Evolutionary conservation across 805 yeast genomes (phyloP).

Genomic region (Schwanniomyces pseudopolymorphus): DNA sequence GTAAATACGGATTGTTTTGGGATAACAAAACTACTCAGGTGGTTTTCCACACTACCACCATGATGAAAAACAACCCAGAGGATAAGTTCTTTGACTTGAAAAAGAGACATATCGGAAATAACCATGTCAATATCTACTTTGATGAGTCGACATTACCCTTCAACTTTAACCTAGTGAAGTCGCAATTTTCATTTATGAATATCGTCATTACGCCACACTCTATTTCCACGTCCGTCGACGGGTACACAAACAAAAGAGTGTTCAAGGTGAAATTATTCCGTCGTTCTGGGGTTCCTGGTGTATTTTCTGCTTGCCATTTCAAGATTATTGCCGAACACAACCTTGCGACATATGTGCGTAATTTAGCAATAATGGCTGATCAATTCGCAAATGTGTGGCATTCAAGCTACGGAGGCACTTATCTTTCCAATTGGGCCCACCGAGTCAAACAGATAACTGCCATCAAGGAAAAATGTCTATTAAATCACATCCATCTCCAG

Average conservation of each 20-base stretch:
- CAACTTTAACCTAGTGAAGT: slow-evolving; percentile 65
- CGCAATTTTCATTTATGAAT: slow-evolving; percentile 82
- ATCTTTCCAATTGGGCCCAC: slow-evolving; percentile 65
- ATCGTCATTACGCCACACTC: slow-evolving; percentile 72
- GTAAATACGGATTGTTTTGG: slow-evolving; percentile 74
- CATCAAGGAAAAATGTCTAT: slow-evolving; percentile 26
- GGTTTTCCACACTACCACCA: slow-evolving; percentile 74
- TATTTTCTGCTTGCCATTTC: slow-evolving; percentile 73
- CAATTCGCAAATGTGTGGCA: slow-evolving; percentile 80
- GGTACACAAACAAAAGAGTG: slow-evolving; percentile 19
- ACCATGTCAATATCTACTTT: slow-evolving; percentile 76
- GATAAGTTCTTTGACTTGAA: slow-evolving; percentile 53
- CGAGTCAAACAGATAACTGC: slow-evolving; percentile 55
- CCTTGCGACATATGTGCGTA: slow-evolving; percentile 64
- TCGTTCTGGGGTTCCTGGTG: slow-evolving; percentile 70
- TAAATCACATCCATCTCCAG: slow-evolving; percentile 23
- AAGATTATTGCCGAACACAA: slow-evolving; percentile 63
- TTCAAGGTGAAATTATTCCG: slow-evolving; percentile 66
- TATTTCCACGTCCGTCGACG: slow-evolving; percentile 3
- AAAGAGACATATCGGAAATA: slow-evolving; percentile 85
- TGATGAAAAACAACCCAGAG: slow-evolving; percentile 62
- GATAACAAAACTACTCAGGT: slow-evolving; percentile 68
- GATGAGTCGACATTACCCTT: slow-evolving; percentile 69
- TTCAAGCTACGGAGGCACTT: slow-evolving; percentile 35
- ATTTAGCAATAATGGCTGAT: slow-evolving; percentile 61